A percentile compares a stretch with the other conserved stretches of the same genome.
Evolutionary conservation across 495 filamentous ascomycete species (phyloP).

Genomic region (Penicillium soppii): DNA sequence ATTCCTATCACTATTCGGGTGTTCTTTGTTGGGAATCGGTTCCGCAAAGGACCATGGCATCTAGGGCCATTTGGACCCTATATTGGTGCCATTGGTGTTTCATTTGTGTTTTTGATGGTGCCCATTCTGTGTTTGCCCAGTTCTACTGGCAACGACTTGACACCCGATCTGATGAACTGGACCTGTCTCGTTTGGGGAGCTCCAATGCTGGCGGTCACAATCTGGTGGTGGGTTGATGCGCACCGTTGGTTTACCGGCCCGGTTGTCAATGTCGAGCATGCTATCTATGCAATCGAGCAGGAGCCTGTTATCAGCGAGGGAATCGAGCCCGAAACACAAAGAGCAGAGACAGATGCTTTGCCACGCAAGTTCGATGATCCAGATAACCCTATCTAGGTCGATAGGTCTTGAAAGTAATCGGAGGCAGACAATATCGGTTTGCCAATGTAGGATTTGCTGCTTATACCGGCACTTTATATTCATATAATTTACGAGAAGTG

Average conservation of each 20-base stretch:
- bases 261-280: slow-evolving; percentile 55
- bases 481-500: background rate
- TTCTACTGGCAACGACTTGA: slow-evolving; percentile 55
- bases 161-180: slow-evolving; percentile 68
- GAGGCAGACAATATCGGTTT: background rate
- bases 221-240: slow-evolving; percentile 74
- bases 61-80: slow-evolving; percentile 61
- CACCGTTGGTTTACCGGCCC: slow-evolving; percentile 77
- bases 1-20: slow-evolving; percentile 74
- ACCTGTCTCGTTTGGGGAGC: slow-evolving; percentile 73
- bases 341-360: slow-evolving; percentile 40
- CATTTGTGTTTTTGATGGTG: slow-evolving; percentile 70
- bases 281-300: slow-evolving; percentile 24
- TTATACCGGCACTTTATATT: background rate
- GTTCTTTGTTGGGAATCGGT: slow-evolving; percentile 69
- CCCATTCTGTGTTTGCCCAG: slow-evolving; percentile 73
- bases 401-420: background rate
- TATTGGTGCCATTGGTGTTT: slow-evolving; percentile 59
- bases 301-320: slow-evolving; percentile 23
- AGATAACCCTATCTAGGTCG: slow-evolving; percentile 3
- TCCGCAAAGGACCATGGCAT: slow-evolving; percentile 73
- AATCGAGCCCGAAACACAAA: slow-evolving; percentile 16
- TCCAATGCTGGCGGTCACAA: slow-evolving; percentile 58
- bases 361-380: slow-evolving; percentile 63
- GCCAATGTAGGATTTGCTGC: background rate